These are phyloP conservation scores for Tanacetum coccineum DNA, from an alignment of 129 eudicot genomes.

Conservation along the genomic window DNA sequence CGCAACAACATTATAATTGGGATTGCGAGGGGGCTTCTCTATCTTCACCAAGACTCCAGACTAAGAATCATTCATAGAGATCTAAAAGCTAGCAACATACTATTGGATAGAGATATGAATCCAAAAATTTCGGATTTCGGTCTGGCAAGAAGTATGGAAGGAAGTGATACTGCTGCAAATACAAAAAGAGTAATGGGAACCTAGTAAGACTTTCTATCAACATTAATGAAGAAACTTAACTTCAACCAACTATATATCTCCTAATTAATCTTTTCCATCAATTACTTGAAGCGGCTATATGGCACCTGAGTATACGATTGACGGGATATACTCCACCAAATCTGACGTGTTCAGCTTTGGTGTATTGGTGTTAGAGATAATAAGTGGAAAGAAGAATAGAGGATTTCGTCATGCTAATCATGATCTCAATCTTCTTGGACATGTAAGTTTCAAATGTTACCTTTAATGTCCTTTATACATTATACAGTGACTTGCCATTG, in stretches of 20 bases:
- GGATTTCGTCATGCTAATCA: conserved; percentile 27
- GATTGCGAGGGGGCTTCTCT: conserved; percentile 44
- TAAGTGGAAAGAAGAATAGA: conserved; percentile 35
- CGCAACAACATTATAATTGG: conserved; percentile 38
- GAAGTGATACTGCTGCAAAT: conserved; percentile 24
- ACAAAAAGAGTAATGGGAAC: conserved; percentile 36
- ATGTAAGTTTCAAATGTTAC: conserved; percentile 25
- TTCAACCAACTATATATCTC: no score
- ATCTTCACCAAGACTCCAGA: conserved; percentile 46
- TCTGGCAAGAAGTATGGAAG: conserved; percentile 36
- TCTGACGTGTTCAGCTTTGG: conserved; percentile 45
- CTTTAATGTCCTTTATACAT: neutral
- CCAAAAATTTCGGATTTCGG: conserved; percentile 51
- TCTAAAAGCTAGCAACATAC: conserved; percentile 39
- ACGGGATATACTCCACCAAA: conserved; percentile 32
- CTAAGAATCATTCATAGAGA: conserved; percentile 25
- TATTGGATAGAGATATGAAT: conserved; percentile 37
- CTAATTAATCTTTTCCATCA: neutral
- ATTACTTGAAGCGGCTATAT: conserved; percentile 30
- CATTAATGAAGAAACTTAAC: no score
- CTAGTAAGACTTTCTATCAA: conserved; percentile 29
- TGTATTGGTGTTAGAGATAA: conserved; percentile 36
- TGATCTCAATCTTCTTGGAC: conserved; percentile 32
- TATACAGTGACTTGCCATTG: no score
- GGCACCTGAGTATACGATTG: conserved; percentile 42